phyloP scores from a whole-genome alignment of 768 basidiomycete genomes.

The Pleurotus sapidus region DNA sequence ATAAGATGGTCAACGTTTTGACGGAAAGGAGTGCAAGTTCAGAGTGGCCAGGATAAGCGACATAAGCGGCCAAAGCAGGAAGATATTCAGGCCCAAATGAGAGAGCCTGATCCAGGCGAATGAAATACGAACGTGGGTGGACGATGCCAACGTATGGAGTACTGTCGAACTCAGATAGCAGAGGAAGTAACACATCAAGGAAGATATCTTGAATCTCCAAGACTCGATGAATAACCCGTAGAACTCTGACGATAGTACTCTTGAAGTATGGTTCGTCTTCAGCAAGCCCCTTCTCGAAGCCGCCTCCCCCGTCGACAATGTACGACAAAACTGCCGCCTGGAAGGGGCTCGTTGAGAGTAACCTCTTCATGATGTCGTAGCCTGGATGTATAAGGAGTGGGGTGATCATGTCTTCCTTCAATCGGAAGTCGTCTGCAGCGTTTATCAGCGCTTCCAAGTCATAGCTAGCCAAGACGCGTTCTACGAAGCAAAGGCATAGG shows the following conservation, averaged over 20 bases:
- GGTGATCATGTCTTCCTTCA: constrained; percentile 50
- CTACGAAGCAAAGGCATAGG: constrained; percentile 79
- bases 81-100: constrained; percentile 69
- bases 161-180: constrained; percentile 65
- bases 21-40: constrained; percentile 77
- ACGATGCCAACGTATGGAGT: constrained; percentile 49
- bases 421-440: constrained; percentile 46
- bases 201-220: constrained; percentile 88
- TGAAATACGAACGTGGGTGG: constrained; percentile 68
- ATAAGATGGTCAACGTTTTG: constrained; percentile 70
- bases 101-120: constrained; percentile 70
- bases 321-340: constrained; percentile 76
- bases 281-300: constrained; percentile 68
- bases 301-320: constrained; percentile 75
- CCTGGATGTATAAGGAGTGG: constrained; percentile 77
- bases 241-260: constrained; percentile 72
- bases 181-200: constrained; percentile 81
- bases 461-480: constrained; percentile 78
- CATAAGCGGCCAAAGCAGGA: constrained; percentile 80
- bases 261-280: constrained; percentile 71
- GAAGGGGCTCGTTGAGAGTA: constrained; percentile 70
- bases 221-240: constrained; percentile 78
- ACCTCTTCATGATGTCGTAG: constrained; percentile 77
- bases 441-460: constrained; percentile 73
- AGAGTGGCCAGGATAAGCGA: constrained; percentile 65